Evolutionary conservation across 805 yeast genomes (phyloP).

Genomic region (Blastobotrys americana): DNA sequence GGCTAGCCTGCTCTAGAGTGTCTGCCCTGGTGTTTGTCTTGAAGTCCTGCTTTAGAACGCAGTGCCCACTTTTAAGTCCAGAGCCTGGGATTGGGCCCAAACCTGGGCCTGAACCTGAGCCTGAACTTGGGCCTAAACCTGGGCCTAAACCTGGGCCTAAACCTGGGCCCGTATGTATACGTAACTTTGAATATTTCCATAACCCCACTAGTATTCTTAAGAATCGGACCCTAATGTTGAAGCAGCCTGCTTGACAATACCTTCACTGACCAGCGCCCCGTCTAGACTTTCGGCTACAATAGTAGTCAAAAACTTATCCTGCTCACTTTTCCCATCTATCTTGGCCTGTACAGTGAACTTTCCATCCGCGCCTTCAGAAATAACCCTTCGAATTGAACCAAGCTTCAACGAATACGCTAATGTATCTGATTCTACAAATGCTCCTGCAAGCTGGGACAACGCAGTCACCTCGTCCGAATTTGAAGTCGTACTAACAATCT

Average conservation of each 20-base stretch:
- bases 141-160: neutral
- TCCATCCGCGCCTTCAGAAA: constrained; percentile 6
- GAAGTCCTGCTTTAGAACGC: too few relatives aligned
- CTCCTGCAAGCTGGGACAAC: constrained; percentile 9
- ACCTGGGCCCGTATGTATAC: neutral
- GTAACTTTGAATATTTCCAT: neutral
- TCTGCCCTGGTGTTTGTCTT: too few relatives aligned
- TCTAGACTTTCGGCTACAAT: constrained; percentile 8
- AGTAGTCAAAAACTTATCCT: constrained; percentile 10
- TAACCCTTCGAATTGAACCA: constrained; percentile 14
- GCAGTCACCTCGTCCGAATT: constrained; percentile 3
- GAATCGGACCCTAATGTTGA: neutral
- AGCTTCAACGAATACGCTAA: constrained; percentile 16
- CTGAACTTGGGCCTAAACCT: neutral
- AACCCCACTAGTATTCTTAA: too few relatives aligned
- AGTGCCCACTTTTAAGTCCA: neutral
- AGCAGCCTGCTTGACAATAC: constrained; percentile 10
- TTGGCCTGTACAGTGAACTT: constrained; percentile 12
- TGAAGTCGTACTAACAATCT: constrained; percentile 9
- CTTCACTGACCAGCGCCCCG: constrained; percentile 14
- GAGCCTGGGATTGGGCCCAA: neutral
- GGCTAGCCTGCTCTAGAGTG: too few relatives aligned
- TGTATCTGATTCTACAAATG: constrained; percentile 15
- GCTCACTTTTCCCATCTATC: constrained; percentile 5
- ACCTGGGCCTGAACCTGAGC: neutral